Evolutionary conservation across 768 basidiomycete species (phyloP), one percentile per base, ranked within the genome.

Genomic region (Leucocoprinus sp.): DNA sequence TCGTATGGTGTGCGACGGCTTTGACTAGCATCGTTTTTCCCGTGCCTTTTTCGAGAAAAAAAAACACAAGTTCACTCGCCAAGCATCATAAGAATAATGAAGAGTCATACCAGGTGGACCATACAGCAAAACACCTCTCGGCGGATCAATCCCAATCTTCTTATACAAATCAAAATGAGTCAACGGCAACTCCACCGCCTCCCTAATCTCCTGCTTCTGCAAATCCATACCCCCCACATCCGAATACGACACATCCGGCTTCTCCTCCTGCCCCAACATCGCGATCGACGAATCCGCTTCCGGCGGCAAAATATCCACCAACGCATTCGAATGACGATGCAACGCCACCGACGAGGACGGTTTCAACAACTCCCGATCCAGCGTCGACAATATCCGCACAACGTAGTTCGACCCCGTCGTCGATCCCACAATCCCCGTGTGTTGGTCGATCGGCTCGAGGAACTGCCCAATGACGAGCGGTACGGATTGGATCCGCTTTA

Each of bases 1-100:
- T 93, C 28, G 96, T 98, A 61, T 97, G 90, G 60, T 93, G 84
- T 18, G 96, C 96, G 21, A 99, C 96, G n/a, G 96, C 96, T 64
- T 98, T 99, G 42, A 98, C 96, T 51, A 99, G 71, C 93, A 99
- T 97, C 0, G 92, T 96, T 64, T 96, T 96, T 22, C 96, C 96
- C 2, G 96, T 99, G 51, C 96, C 95, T 93, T 5, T 31, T 31
- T 18, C 8, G 24, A n/a, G 24, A n/a, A 23, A 15, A 41, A 27
- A n/a, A 8, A 28, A 8, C 1, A 24, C 15, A 19, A 3, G 26
- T 22, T 1, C 34, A 24, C 44, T 19, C 12, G 8, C 24, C 6
- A 28, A 23, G 17, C 8, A 19, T 15, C 14, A 5, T 8, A 45
- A 29, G 37, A 8, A 24, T 4, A 28, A 12, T 9, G 29, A 7